A percentile compares a stretch with the other conserved stretches of the same genome.
These are phyloP conservation scores for Smithsoniella earleae DNA, from an alignment of 163 green algal species.

Conservation along the genomic window DNA sequence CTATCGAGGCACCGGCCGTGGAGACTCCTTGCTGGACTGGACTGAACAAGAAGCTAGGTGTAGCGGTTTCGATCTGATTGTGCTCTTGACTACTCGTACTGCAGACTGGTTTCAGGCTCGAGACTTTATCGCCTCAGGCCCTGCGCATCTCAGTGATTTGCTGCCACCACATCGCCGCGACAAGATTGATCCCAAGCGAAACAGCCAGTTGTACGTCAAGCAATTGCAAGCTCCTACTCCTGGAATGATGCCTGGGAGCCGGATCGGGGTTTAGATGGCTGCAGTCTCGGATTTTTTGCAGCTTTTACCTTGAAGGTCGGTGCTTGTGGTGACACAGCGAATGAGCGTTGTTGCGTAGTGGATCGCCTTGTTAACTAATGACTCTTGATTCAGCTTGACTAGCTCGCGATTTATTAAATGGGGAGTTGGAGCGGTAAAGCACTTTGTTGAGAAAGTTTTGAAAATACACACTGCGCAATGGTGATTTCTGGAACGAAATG, in stretches of 20 bases:
- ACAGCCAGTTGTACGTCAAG: conserved; percentile 76
- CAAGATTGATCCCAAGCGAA: conserved; percentile 55
- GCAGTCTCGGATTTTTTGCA: too few species aligned
- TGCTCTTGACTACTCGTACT: conserved; percentile 87
- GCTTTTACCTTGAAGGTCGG: too few species aligned
- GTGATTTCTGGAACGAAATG: too few species aligned
- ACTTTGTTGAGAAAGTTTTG: too few species aligned
- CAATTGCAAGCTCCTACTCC: conserved; percentile 43
- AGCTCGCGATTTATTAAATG: too few species aligned
- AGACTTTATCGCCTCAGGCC: conserved; percentile 43
- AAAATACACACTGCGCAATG: too few species aligned
- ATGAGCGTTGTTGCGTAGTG: too few species aligned
- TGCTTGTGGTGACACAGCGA: too few species aligned
- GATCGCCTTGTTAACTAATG: too few species aligned
- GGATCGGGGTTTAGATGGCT: conserved; percentile 59
- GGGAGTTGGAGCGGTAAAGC: too few species aligned
- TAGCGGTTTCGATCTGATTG: conserved; percentile 49
- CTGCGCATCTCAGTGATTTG: conserved; percentile 50
- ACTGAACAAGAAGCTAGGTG: conserved; percentile 62
- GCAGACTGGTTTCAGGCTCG: conserved; percentile 77
- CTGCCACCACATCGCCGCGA: conserved; percentile 50
- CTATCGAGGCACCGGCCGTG: conserved; percentile 69
- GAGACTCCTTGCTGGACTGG: conserved; percentile 89
- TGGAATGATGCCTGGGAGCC: conserved; percentile 41
- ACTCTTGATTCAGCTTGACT: too few species aligned